Evolutionary conservation across 2,329 filamentous ascomycete species (phyloP), one percentile per base, ranked within the genome.

Genomic region (Periconia sp.): DNA sequence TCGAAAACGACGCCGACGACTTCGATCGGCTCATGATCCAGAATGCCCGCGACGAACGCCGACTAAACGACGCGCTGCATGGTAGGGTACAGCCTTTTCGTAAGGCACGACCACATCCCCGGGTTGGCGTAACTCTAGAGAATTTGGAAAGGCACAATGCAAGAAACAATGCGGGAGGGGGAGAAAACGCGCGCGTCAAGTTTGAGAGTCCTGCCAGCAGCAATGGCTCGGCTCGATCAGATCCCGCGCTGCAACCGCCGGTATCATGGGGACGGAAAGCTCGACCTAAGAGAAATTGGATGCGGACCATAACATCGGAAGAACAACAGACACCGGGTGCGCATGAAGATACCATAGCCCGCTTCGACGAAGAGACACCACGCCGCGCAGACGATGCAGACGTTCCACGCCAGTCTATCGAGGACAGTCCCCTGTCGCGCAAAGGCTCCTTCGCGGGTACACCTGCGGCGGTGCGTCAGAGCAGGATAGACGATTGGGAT

Each of bases 211-310:
- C 65, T 25, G 54, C 55, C 34, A 69, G 68, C 54, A 72, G 71
- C 56, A 68, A 56, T 36, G 70, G 62, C 21, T 65, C 61, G 26
- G 42, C 49, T 25, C 51, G 50, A 19, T 72, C 69, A 19, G 73
- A 76, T 41, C 74, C 74, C 17, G 70, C 74, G 3, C 50, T 77
- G 25, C 72, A 73, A 24, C 59, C 72, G 43, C 77, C 76, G 25
- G 57, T 66, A 28, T 61, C 70, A 49, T 79, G 77, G 76, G 76
- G 75, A n/a, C 59, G 73, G 40, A 77, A 74, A 56, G 70, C 63
- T 18, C 69, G 70, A 41, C 55, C 63, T 8, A 65, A 57, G 32
- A 63, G 64, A 17, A 65, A 73, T 47, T 78, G 74, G 74, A 61
- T 76, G 56, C 57, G 69, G n/a, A 58, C 65, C 29, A 70, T 73